These are phyloP conservation scores for Metarhizium anisopliae DNA, from an alignment of 2,329 filamentous ascomycete genomes.

Conservation along the genomic window DNA sequence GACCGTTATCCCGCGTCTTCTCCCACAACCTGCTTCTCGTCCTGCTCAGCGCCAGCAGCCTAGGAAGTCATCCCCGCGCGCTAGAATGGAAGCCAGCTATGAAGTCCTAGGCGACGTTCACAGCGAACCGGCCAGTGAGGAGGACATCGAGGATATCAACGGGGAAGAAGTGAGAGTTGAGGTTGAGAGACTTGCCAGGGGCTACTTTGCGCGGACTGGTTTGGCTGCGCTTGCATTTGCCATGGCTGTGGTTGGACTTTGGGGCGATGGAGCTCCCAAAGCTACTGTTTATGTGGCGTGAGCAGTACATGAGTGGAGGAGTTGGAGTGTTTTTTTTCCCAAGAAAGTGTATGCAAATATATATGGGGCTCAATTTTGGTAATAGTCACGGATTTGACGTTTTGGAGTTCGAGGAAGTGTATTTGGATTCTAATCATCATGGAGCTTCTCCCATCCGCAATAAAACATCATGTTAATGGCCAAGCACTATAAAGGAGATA, in stretches of 20 bases:
- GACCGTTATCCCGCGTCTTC: slow-evolving; percentile 40
- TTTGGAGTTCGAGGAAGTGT: neutral
- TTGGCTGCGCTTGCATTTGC: slow-evolving; percentile 48
- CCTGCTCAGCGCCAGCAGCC: slow-evolving; percentile 17
- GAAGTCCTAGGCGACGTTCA: slow-evolving; percentile 53
- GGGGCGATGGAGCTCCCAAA: slow-evolving; percentile 48
- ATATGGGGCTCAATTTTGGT: neutral
- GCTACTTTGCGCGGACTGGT: slow-evolving; percentile 44
- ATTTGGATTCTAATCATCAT: neutral
- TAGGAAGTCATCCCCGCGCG: slow-evolving; percentile 22
- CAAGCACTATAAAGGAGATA: neutral
- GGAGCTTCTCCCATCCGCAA: neutral
- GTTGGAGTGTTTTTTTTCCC: neutral
- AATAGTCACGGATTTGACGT: neutral
- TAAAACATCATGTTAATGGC: neutral
- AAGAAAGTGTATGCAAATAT: neutral
- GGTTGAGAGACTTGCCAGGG: slow-evolving; percentile 46
- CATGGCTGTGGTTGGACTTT: slow-evolving; percentile 56
- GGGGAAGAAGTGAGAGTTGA: slow-evolving; percentile 52
- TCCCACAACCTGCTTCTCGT: slow-evolving; percentile 26
- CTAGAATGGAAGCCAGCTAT: slow-evolving; percentile 61
- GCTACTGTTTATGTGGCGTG: slow-evolving; percentile 24
- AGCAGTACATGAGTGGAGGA: neutral
- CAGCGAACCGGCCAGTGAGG: slow-evolving; percentile 39
- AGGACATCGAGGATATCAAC: slow-evolving; percentile 46